phyloP scores from a whole-genome alignment of 306 rosid genomes.

The Vicia villosa region DNA sequence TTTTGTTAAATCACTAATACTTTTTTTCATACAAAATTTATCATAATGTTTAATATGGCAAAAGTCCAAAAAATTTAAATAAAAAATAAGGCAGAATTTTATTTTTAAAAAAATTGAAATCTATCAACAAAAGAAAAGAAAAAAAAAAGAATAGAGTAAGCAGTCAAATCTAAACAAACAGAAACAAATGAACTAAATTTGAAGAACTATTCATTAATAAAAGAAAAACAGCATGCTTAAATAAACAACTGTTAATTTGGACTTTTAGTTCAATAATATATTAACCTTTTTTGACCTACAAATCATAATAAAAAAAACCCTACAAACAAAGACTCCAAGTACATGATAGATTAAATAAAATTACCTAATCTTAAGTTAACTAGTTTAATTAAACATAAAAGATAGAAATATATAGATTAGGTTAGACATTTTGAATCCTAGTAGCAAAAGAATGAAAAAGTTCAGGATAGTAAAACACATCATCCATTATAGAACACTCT shows the following conservation, averaged over 20 bases:
- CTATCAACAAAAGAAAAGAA: too few species aligned
- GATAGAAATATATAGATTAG: neutral
- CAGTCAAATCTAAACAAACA: neutral
- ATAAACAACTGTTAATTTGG: neutral
- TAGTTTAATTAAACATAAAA: neutral
- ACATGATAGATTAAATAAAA: neutral
- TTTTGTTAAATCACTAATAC: too few species aligned
- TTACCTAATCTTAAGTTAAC: neutral
- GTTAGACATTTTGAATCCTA: constrained; percentile 53
- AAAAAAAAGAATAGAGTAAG: neutral
- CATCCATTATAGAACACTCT: constrained; percentile 41
- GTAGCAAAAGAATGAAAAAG: constrained; percentile 46
- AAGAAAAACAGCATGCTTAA: neutral
- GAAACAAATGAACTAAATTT: neutral
- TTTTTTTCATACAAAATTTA: too few species aligned
- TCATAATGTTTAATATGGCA: too few species aligned
- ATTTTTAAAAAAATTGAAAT: too few species aligned
- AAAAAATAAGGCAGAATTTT: too few species aligned
- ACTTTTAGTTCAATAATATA: neutral
- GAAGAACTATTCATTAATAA: too few species aligned
- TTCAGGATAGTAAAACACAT: constrained; percentile 59
- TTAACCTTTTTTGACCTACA: neutral
- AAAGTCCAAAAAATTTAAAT: too few species aligned
- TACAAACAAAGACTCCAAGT: constrained; percentile 1
- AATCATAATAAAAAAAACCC: constrained; percentile 31